Evolutionary conservation across 2,329 filamentous ascomycete species (phyloP).

Genomic region (Ophiostoma sp.): DNA sequence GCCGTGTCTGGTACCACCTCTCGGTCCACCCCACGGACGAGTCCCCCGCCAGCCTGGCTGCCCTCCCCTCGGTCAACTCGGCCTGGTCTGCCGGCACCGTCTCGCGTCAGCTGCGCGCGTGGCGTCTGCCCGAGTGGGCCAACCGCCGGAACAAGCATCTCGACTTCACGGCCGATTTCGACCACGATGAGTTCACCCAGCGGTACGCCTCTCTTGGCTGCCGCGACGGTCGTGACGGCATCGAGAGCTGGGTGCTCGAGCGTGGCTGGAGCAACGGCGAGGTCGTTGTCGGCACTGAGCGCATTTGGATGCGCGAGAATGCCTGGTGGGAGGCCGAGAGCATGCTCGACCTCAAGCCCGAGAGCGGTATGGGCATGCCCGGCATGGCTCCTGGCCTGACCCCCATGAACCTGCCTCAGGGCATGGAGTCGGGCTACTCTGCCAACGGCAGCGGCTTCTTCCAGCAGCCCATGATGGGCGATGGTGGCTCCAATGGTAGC

Average conservation of each 20-base stretch:
- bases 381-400: slow-evolving; percentile 33
- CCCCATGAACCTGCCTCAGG: slow-evolving; percentile 47
- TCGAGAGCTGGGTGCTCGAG: slow-evolving; percentile 91
- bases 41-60: slow-evolving; percentile 70
- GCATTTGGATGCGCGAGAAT: slow-evolving; percentile 90
- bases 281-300: slow-evolving; percentile 84
- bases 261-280: slow-evolving; percentile 98
- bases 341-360: slow-evolving; percentile 86
- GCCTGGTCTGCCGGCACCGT: slow-evolving; percentile 92
- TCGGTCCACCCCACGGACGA: slow-evolving; percentile 90
- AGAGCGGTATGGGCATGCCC: slow-evolving; percentile 38
- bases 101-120: slow-evolving; percentile 87
- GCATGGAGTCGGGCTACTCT: slow-evolving; percentile 73
- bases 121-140: slow-evolving; percentile 94
- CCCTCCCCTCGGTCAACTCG: slow-evolving; percentile 69
- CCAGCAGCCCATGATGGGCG: slow-evolving; percentile 58
- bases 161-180: slow-evolving; percentile 96
- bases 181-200: slow-evolving; percentile 84
- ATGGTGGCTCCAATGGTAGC: slow-evolving; percentile 64
- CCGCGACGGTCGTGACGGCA: slow-evolving; percentile 84
- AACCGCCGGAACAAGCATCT: slow-evolving; percentile 88
- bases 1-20: slow-evolving; percentile 93
- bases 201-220: slow-evolving; percentile 84
- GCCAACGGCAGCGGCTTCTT: slow-evolving; percentile 70
- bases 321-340: slow-evolving; percentile 98